These are phyloP conservation scores for Gloeopeniophorella convolvens DNA, from an alignment of 768 basidiomycete species.

Conservation along the genomic window DNA sequence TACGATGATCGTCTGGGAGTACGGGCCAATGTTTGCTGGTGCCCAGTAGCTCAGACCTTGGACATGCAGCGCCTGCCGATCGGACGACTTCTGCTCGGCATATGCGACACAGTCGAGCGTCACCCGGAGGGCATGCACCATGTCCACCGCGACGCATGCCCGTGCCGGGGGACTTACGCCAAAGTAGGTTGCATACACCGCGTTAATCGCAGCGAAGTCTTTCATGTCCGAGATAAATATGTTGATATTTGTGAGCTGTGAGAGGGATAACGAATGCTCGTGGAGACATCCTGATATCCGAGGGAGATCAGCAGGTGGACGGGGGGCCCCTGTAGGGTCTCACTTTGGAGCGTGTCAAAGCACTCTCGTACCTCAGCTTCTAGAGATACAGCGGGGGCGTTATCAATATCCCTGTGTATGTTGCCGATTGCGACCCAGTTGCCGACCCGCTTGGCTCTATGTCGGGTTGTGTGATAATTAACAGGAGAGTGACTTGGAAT, in stretches of 20 bases:
- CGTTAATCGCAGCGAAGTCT: slow-evolving; percentile 71
- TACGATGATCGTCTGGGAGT: slow-evolving; percentile 88
- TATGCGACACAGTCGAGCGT: slow-evolving; percentile 82
- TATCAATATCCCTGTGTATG: slow-evolving; percentile 32
- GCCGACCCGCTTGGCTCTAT: slow-evolving; percentile 32
- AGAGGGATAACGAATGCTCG: slow-evolving; percentile 41
- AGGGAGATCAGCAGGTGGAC: neutral
- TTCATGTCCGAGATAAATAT: slow-evolving; percentile 79
- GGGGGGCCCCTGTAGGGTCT: slow-evolving; percentile 10
- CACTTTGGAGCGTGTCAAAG: slow-evolving; percentile 61
- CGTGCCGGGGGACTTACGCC: slow-evolving; percentile 89
- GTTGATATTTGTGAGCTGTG: slow-evolving; percentile 69
- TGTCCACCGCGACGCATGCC: slow-evolving; percentile 83
- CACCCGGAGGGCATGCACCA: slow-evolving; percentile 51
- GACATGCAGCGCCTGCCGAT: slow-evolving; percentile 81
- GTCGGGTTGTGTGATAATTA: too few relatives aligned
- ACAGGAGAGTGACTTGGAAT: too few relatives aligned
- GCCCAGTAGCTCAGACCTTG: slow-evolving; percentile 98
- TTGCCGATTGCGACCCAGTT: slow-evolving; percentile 70
- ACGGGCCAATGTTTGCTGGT: slow-evolving; percentile 97
- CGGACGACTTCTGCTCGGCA: slow-evolving; percentile 30
- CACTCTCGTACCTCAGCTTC: slow-evolving; percentile 69
- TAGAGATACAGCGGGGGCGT: slow-evolving; percentile 34
- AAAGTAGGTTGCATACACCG: slow-evolving; percentile 74
- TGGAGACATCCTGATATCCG: slow-evolving; percentile 45